Evolutionary conservation across 768 basidiomycete species (phyloP), one percentile per base, ranked within the genome.

Genomic region (Serendipita indica): DNA sequence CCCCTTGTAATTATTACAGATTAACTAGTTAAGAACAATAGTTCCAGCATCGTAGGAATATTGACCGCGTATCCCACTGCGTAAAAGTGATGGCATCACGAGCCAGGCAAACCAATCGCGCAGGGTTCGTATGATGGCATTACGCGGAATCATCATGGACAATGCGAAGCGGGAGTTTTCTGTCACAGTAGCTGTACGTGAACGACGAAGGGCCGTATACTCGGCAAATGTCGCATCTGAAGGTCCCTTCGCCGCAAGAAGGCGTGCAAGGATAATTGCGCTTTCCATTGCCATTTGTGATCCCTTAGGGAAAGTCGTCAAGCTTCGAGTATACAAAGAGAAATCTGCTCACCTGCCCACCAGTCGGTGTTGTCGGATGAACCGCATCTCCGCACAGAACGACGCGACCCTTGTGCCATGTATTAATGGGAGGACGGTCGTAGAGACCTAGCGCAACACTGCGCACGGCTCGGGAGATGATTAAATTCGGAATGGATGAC

Each of bases 371-470:
- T 3, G 74, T 74, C 3, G 74, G 74, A 62, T 75, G 74, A 2
- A 74, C 75, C 2, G 74, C 75, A 63, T 75, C 75, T 4, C 75
- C 75, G 10, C 74, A 65, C 37, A 76, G 68, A 6, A 73, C 67
- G 10, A 75, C 70, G 14, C 74, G 68, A 20, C 72, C 72, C 37
- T 69, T 67, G 62, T 74, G 70, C 75, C 75, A 76, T 2, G 68
- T 64, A 28, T 65, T 60, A 22, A 75, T 63, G 45, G 72, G 71
- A 5, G 72, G 72, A 13, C 75, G 72, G 62, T 74, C 74, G 61
- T 76, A 76, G 57, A 75, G 58, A 10, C 10, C 10, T 10, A 37
- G 10, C 10, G 35, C 10, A n/a, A 37, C 10, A n/a, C 35, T 10
- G n/a, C 35, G 35, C 10, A 37, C 10, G n/a, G 35, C n/a, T 37